Base-by-base conservation (phyloP, 768 basidiomycete genomes). In the Mycena chlorophos region DNA sequence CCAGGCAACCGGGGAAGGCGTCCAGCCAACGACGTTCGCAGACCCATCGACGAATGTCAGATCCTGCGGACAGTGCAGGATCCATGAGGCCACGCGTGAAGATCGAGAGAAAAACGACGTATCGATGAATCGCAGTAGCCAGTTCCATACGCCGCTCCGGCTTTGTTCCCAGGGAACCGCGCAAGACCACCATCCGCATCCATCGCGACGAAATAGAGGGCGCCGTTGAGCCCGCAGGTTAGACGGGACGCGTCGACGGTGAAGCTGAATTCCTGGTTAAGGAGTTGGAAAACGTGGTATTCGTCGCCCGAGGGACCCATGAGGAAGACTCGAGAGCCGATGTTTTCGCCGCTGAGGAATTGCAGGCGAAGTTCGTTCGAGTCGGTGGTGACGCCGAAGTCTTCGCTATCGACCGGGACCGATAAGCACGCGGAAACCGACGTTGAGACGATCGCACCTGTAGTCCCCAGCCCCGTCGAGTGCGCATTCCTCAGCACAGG, bases 241-340 rank as follows among this genome's bases (percentile, higher is more conserved):
- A 84, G 75, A 65, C 80, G 73, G 59, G 81, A 80, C 59, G 83
- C 73, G 65, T 83, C 81, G 63, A 84, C 81, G 68, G 82, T 81
- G 71, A 84, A 83, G 54, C 79, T 75, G 72, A 84, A 82, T 68
- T 84, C 83, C 65, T 80, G 73, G 75, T 83, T 83, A 53, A 75
- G 65, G 56, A 82, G 66, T 61, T 74, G 69, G 71, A 75, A 74
- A 61, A 71, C 65, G 60, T 74, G 63, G 74, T 85, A 85, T 37
- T 66, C 59, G 60, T 69, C 66, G 68, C 68, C 70, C 13, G 13
- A 8, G 13, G 45, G 45, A 5, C 68, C 70, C 73, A 84, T 70
- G 66, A 85, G 75, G 73, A 83, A 85, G 58, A 75, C 69, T 46
- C 75, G 74, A 30, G 73, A 74, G 16, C 76, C 76, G 58, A 75